Percentiles rank a stretch among this genome's conserved stretches.
Evolutionary conservation across 352 stramenopile species (phyloP).

Genomic region (Phytophthora hibernalis): DNA sequence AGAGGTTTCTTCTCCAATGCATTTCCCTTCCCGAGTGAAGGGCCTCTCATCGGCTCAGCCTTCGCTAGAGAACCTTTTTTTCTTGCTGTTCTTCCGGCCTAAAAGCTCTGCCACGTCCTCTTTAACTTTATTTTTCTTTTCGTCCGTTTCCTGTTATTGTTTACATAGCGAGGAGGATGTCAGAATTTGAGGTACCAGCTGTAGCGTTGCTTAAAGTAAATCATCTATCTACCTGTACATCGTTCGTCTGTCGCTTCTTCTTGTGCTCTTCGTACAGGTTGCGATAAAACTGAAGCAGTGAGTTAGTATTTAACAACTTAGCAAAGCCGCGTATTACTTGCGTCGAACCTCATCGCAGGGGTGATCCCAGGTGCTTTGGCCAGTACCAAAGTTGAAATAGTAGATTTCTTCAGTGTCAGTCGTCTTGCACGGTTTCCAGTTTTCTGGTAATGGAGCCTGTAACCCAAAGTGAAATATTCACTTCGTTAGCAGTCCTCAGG

Average conservation of each 20-base stretch:
- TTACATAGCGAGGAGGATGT: background rate
- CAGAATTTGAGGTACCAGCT: background rate
- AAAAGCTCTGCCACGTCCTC: slow-evolving; percentile 84
- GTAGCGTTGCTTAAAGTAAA: background rate
- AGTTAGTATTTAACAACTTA: slow-evolving; percentile 19
- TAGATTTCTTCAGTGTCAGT: slow-evolving; percentile 96
- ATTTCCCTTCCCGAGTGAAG: slow-evolving; percentile 47
- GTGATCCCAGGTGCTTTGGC: slow-evolving; percentile 95
- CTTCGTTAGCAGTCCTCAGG: background rate
- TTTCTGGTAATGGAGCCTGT: slow-evolving; percentile 90
- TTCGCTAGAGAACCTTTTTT: slow-evolving; percentile 54
- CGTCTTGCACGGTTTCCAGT: slow-evolving; percentile 97
- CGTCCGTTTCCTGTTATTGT: slow-evolving; percentile 57
- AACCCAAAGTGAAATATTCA: background rate
- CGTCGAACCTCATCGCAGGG: slow-evolving; percentile 89
- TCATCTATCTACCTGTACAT: slow-evolving; percentile 39
- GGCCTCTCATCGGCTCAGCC: slow-evolving; percentile 51
- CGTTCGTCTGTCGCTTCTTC: slow-evolving; percentile 62
- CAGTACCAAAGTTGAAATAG: slow-evolving; percentile 95
- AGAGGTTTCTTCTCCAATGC: slow-evolving; percentile 81
- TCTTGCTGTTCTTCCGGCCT: slow-evolving; percentile 61
- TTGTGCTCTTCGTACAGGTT: slow-evolving; percentile 95
- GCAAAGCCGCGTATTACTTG: background rate
- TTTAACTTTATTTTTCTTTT: slow-evolving; percentile 83
- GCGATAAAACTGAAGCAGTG: slow-evolving; percentile 83